Conservation (phyloP, 2,329 filamentous ascomycete species). For the Fusarium gaditjirri region DNA sequence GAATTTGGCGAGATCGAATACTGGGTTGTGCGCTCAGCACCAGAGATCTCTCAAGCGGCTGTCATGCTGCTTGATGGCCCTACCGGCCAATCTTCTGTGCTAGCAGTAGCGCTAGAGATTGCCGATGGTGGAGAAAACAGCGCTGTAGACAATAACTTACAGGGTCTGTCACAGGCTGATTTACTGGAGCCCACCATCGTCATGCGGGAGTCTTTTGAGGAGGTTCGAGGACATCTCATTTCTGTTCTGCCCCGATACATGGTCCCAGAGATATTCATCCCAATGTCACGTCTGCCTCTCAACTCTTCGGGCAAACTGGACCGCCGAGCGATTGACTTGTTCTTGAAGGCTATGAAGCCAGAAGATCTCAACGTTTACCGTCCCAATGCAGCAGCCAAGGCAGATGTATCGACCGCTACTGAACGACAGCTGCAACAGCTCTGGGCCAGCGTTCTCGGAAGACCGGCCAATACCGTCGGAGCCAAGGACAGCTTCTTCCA, state of each 20-base stretch:
- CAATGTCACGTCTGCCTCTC: background rate
- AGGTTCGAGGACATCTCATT: background rate
- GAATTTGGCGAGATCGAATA: conserved; percentile 8
- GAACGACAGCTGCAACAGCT: background rate
- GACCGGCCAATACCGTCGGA: background rate
- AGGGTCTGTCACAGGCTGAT: background rate
- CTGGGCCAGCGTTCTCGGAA: background rate
- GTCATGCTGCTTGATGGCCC: background rate
- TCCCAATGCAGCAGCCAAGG: background rate
- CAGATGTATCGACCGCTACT: background rate
- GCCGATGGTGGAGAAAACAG: background rate
- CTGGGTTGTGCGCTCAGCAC: background rate
- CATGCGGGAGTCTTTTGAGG: background rate
- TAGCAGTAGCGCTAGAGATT: background rate
- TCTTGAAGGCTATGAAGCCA: background rate
- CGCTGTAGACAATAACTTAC: background rate
- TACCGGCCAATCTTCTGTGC: background rate
- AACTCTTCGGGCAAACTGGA: background rate
- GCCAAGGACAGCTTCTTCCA: conserved; percentile 1
- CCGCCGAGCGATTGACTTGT: background rate
- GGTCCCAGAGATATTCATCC: background rate
- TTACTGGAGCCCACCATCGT: background rate
- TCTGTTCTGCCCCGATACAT: background rate
- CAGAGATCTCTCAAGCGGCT: background rate
- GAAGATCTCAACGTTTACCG: background rate